Evolutionary conservation across 805 yeast genomes (phyloP).

Genomic region (Starmerella gropengiesseri): DNA sequence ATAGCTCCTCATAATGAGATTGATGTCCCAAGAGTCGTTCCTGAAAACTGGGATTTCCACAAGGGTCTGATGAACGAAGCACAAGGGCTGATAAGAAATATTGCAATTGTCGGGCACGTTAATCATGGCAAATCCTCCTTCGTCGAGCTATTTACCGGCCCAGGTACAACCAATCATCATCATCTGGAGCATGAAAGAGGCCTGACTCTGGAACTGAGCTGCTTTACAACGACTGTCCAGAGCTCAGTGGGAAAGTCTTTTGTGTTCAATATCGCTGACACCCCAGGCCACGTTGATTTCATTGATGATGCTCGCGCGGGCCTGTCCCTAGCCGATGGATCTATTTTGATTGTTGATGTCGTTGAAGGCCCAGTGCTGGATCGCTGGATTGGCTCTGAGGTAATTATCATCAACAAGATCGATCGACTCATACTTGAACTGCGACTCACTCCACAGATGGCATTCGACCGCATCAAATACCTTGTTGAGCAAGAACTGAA

Average conservation of each 20-base stretch:
- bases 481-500: conserved; percentile 43
- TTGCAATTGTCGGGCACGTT: conserved; percentile 68
- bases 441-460: conserved; percentile 60
- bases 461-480: conserved; percentile 55
- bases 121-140: conserved; percentile 82
- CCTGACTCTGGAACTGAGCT: conserved; percentile 50
- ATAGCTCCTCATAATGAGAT: conserved; percentile 45
- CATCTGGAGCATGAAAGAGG: conserved; percentile 54
- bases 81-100: conserved; percentile 50
- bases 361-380: conserved; percentile 67
- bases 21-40: conserved; percentile 37
- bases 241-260: conserved; percentile 45
- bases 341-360: conserved; percentile 63
- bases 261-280: conserved; percentile 57
- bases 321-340: conserved; percentile 51
- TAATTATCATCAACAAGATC: conserved; percentile 63
- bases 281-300: conserved; percentile 90
- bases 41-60: conserved; percentile 39
- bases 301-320: conserved; percentile 59
- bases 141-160: conserved; percentile 35
- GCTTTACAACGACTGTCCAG: conserved; percentile 49
- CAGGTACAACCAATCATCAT: neutral
- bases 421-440: conserved; percentile 79
- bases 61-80: conserved; percentile 41
- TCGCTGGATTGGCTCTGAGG: conserved; percentile 27